Evolutionary conservation across 768 basidiomycete species (phyloP).

Genomic region (Rhodocollybia butyracea): DNA sequence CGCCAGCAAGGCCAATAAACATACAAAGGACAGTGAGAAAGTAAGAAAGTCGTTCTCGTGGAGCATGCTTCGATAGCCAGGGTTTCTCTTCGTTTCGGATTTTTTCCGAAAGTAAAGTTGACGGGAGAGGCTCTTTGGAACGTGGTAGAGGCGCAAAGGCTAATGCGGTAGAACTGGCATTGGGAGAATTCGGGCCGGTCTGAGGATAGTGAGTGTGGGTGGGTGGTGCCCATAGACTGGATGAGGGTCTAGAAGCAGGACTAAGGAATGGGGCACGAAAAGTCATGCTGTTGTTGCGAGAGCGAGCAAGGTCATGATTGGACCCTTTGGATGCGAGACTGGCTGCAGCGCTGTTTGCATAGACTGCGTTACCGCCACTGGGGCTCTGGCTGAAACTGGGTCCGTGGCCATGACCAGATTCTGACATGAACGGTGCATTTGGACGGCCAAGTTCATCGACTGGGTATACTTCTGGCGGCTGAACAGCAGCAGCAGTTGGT

Average conservation of each 20-base stretch:
- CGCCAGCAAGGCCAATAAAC: constrained; percentile 51
- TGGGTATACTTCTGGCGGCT: too few relatives aligned
- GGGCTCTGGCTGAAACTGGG: background rate
- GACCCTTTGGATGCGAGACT: background rate
- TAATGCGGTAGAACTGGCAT: constrained; percentile 10
- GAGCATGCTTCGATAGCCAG: constrained; percentile 48
- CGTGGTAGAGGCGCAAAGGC: constrained; percentile 24
- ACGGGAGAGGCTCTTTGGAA: constrained; percentile 36
- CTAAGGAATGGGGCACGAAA: constrained; percentile 72
- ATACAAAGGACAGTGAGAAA: constrained; percentile 51
- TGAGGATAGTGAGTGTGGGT: too few relatives aligned
- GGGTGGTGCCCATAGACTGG: constrained; percentile 60
- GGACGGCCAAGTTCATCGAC: background rate
- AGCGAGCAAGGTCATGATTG: constrained; percentile 21
- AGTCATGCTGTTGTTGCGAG: constrained; percentile 39
- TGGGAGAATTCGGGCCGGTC: constrained; percentile 10
- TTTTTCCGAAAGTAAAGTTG: constrained; percentile 49
- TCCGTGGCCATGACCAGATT: background rate
- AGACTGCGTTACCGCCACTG: background rate
- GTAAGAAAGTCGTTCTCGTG: constrained; percentile 27
- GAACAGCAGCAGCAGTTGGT: too few relatives aligned
- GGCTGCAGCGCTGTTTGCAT: background rate
- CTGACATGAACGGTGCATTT: background rate
- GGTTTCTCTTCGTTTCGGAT: constrained; percentile 55
- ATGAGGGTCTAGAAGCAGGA: constrained; percentile 63